Conservation (phyloP, 2,329 filamentous ascomycete genomes). For the Metarhizium anisopliae region DNA sequence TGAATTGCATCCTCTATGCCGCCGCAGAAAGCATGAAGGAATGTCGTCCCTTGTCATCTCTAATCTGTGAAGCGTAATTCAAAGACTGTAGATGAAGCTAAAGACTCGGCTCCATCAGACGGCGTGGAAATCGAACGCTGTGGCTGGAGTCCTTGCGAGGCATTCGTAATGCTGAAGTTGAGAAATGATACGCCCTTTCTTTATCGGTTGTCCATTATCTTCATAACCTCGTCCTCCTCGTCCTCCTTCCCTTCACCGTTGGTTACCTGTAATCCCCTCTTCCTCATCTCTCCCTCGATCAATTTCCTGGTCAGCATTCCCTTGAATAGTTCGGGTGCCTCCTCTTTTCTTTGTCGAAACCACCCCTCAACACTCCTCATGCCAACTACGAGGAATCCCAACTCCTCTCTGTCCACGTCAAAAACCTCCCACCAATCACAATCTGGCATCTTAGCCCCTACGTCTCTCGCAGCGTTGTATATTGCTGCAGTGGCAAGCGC, state of each 20-base stretch:
- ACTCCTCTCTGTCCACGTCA: conserved; percentile 86
- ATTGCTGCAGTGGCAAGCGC: conserved; percentile 80
- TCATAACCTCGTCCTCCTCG: conserved; percentile 36
- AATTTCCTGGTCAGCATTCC: conserved; percentile 49
- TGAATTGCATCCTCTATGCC: too few species aligned
- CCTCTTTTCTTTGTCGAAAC: conserved; percentile 48
- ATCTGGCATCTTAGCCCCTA: conserved; percentile 68
- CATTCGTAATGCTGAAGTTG: too few species aligned
- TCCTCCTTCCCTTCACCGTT: conserved; percentile 23
- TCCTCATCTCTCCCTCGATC: conserved; percentile 52
- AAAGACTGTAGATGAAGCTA: too few species aligned
- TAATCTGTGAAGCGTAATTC: too few species aligned
- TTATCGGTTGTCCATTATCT: conserved; percentile 24
- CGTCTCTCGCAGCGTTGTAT: conserved; percentile 77
- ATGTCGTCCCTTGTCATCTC: too few species aligned
- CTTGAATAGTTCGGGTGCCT: conserved; percentile 37
- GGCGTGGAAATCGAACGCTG: too few species aligned
- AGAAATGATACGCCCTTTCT: too few species aligned
- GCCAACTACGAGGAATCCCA: conserved; percentile 84
- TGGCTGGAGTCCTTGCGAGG: too few species aligned
- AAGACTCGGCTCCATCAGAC: too few species aligned
- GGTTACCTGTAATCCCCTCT: conserved; percentile 31
- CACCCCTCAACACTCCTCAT: conserved; percentile 72
- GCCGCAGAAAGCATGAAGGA: too few species aligned
- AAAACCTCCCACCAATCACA: conserved; percentile 97